A percentile compares a stretch with the other conserved stretches of the same genome.
Conservation (phyloP, 2,329 filamentous ascomycete species). For the Cladosporium sp. region DNA sequence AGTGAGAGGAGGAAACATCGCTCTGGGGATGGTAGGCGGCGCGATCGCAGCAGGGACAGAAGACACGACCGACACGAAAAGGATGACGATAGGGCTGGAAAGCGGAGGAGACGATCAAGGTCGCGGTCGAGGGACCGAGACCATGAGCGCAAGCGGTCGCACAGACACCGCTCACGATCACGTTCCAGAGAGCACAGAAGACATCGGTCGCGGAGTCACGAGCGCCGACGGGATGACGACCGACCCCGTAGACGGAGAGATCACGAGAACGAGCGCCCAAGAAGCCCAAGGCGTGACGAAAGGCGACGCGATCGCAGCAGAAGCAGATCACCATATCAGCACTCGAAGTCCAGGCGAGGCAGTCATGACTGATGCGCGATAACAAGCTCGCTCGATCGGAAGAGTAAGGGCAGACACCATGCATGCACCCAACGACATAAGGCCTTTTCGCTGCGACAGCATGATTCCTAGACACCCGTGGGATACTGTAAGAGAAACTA, state of each 20-base stretch:
- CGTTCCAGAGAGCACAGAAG: slow-evolving; percentile 18
- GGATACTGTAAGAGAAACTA: too few relatives aligned
- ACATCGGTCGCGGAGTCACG: slow-evolving; percentile 9
- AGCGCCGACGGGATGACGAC: slow-evolving; percentile 6
- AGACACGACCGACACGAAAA: slow-evolving; percentile 16
- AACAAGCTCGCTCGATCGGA: too few relatives aligned
- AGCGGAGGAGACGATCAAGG: slow-evolving; percentile 21
- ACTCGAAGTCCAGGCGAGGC: neutral
- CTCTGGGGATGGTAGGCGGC: slow-evolving; percentile 13
- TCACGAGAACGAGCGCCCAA: slow-evolving; percentile 8
- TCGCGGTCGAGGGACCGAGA: slow-evolving; percentile 26
- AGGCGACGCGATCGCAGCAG: slow-evolving; percentile 13
- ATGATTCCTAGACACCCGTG: too few relatives aligned
- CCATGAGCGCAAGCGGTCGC: slow-evolving; percentile 17
- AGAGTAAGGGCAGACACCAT: too few relatives aligned
- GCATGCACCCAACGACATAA: too few relatives aligned
- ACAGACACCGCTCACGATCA: slow-evolving; percentile 22
- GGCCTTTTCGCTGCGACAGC: too few relatives aligned
- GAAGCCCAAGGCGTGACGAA: slow-evolving; percentile 12
- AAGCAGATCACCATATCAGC: slow-evolving; percentile 17
- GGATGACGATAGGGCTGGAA: slow-evolving; percentile 18
- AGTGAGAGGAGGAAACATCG: slow-evolving; percentile 15
- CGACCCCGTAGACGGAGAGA: slow-evolving; percentile 7
- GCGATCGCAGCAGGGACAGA: slow-evolving; percentile 24
- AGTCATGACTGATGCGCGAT: too few relatives aligned